phyloP scores from a whole-genome alignment of 352 stramenopile species.

The Pythium volutum region DNA sequence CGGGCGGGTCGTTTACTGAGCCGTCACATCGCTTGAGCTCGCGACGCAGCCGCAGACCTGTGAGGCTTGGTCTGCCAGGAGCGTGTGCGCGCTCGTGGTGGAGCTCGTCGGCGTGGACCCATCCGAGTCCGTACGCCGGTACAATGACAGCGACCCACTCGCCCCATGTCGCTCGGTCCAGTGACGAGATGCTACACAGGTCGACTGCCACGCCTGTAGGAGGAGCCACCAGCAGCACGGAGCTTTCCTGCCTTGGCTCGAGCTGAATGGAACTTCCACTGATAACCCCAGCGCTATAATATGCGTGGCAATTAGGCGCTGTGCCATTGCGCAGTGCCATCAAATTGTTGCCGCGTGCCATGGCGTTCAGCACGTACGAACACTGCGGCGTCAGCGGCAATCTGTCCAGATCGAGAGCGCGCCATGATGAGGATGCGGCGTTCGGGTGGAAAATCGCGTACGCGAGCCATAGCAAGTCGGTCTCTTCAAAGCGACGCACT shows the following conservation, averaged over 20 bases:
- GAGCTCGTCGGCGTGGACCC: background rate
- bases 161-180: background rate
- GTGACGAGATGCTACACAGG: background rate
- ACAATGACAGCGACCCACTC: constrained; percentile 6
- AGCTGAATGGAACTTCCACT: background rate
- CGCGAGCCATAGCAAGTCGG: background rate
- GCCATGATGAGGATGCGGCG: background rate
- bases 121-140: constrained; percentile 3
- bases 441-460: background rate
- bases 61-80: background rate
- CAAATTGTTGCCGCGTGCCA: constrained; percentile 5
- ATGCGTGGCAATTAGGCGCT: background rate
- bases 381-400: background rate
- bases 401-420: background rate
- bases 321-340: background rate
- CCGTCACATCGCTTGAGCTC: background rate
- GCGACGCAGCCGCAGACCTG: background rate
- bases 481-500: background rate
- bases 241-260: background rate
- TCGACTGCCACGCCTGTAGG: background rate
- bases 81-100: background rate
- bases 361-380: background rate
- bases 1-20: background rate
- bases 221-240: background rate
- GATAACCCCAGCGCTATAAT: background rate